Evolutionary conservation across 306 rosid species (phyloP).

Genomic region (Fagus crenata): DNA sequence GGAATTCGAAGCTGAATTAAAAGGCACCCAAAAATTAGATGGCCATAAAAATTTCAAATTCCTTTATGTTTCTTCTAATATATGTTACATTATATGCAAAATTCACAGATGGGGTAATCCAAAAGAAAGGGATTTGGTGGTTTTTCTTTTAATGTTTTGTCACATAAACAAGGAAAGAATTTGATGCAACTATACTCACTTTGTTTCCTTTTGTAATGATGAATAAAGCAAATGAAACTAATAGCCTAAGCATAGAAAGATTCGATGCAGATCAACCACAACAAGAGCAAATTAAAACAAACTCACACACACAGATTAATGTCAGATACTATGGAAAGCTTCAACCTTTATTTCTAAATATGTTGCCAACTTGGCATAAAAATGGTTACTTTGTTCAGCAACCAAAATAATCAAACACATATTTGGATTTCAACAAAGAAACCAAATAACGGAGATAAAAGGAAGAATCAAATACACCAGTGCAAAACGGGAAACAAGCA

Average conservation of each 20-base stretch:
- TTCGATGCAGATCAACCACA: not conserved
- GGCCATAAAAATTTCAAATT: not conserved
- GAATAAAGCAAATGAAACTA: not conserved
- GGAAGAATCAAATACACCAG: not conserved
- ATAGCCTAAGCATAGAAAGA: not conserved
- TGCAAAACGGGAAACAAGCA: not conserved
- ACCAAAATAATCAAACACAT: not conserved
- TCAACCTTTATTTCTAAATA: not conserved
- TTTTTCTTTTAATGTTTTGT: not conserved
- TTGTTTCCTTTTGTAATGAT: not conserved
- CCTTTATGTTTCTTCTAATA: not conserved
- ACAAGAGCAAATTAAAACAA: not conserved
- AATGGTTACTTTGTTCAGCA: slow-evolving; percentile 9
- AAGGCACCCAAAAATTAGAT: slow-evolving; percentile 4
- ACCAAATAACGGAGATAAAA: not conserved
- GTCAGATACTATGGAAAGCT: not conserved
- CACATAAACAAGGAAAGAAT: not conserved
- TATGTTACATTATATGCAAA: not conserved
- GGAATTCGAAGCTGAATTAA: slow-evolving; percentile 59
- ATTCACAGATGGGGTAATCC: not conserved
- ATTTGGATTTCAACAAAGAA: not conserved
- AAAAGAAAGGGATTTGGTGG: not conserved
- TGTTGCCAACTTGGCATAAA: not conserved
- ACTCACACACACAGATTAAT: not conserved
- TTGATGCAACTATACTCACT: not conserved